Evolutionary conservation across 495 filamentous ascomycete species (phyloP).

Genomic region (Sordaria brevicollis): DNA sequence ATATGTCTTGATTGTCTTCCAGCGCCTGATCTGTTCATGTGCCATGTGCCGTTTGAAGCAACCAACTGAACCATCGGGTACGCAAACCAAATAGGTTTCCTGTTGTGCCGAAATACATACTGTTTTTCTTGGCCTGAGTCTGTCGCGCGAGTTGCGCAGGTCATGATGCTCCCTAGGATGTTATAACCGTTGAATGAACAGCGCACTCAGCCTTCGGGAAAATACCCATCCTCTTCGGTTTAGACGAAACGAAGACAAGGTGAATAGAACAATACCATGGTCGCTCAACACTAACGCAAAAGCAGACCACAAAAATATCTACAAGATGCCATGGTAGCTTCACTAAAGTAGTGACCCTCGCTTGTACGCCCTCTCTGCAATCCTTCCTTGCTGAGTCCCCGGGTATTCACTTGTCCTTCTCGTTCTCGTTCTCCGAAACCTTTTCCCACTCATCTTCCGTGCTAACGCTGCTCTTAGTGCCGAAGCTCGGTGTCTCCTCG

Average conservation of each 20-base stretch:
- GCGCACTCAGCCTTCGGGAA: neutral
- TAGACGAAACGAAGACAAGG: neutral
- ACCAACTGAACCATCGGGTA: neutral
- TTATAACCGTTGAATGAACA: neutral
- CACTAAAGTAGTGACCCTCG: neutral
- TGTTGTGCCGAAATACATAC: neutral
- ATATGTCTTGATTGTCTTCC: neutral
- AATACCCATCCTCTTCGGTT: neutral
- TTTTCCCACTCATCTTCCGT: constrained; percentile 53
- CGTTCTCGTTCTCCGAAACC: constrained; percentile 47
- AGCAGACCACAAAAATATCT: neutral
- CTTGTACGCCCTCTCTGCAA: neutral
- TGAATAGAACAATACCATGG: neutral
- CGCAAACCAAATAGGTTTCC: neutral
- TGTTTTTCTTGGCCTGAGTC: neutral
- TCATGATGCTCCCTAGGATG: neutral
- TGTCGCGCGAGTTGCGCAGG: neutral
- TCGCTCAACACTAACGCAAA: neutral
- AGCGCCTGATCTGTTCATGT: neutral
- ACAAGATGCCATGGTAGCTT: neutral
- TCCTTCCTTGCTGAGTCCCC: neutral
- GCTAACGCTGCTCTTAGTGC: constrained; percentile 35
- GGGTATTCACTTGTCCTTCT: constrained; percentile 33
- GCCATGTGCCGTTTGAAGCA: neutral
- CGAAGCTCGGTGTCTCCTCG: constrained; percentile 14